A percentile compares a stretch with the other conserved stretches of the same genome.
Conservation (phyloP, 2,329 filamentous ascomycete genomes). For the Trichophyton schoenleinii region DNA sequence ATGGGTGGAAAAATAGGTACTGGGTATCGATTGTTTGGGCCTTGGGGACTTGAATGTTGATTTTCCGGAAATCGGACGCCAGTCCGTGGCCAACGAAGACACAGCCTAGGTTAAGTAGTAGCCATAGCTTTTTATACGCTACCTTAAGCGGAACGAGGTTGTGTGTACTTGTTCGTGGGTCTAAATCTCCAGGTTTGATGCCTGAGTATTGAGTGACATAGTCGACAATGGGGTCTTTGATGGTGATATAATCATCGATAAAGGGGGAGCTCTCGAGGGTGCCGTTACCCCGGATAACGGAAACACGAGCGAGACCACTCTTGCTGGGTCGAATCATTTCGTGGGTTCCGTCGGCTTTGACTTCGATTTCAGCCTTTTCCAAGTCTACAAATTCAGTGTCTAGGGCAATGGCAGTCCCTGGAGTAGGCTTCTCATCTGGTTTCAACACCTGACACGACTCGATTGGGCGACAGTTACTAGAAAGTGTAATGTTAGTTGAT, state of each 20-base stretch:
- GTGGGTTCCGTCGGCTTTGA: slow-evolving; percentile 85
- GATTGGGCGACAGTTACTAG: slow-evolving; percentile 26
- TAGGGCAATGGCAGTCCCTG: slow-evolving; percentile 68
- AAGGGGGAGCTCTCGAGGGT: slow-evolving; percentile 71
- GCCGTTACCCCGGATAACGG: slow-evolving; percentile 69
- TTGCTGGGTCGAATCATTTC: slow-evolving; percentile 86
- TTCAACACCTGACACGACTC: slow-evolving; percentile 29
- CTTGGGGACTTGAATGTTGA: slow-evolving; percentile 91
- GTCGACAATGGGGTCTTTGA: slow-evolving; percentile 83
- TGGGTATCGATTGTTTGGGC: slow-evolving; percentile 88
- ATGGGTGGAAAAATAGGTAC: slow-evolving; percentile 73
- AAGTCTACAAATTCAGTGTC: slow-evolving; percentile 95
- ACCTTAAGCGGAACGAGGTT: slow-evolving; percentile 78
- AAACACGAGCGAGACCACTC: slow-evolving; percentile 83
- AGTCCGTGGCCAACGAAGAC: slow-evolving; percentile 89
- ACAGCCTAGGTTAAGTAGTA: slow-evolving; percentile 85
- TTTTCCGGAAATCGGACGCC: slow-evolving; percentile 90
- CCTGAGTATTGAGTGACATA: slow-evolving; percentile 92
- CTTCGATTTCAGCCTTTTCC: slow-evolving; percentile 85
- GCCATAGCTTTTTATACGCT: slow-evolving; percentile 96
- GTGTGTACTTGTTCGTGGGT: slow-evolving; percentile 63
- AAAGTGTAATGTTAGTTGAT: slow-evolving; percentile 3
- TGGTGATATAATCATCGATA: slow-evolving; percentile 93
- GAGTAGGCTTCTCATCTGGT: slow-evolving; percentile 52
- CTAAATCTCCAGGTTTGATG: slow-evolving; percentile 73